Conservation (phyloP, 75 land plant genomes). For the Picea sitchensis region DNA sequence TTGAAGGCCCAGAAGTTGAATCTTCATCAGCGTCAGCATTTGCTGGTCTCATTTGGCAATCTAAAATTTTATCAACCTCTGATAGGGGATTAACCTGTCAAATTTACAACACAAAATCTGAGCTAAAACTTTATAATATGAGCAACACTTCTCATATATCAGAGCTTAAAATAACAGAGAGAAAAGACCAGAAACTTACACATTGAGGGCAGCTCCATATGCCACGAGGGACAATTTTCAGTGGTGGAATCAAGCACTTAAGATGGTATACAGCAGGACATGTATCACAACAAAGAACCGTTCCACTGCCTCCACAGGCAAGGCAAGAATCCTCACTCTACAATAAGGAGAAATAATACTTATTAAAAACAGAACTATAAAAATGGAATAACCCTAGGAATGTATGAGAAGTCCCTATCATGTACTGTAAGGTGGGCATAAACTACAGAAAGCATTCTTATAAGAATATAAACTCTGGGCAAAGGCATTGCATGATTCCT, state of each 20-base stretch:
- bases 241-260: constrained; percentile 72
- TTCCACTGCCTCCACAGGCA: constrained; percentile 61
- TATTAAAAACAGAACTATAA: not conserved
- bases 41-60: constrained; percentile 78
- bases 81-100: constrained; percentile 77
- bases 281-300: constrained; percentile 65
- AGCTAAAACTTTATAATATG: too few species aligned
- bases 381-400: not conserved
- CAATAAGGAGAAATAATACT: not conserved
- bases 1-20: constrained; percentile 28
- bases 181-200: constrained; percentile 44
- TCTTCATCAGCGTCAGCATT: constrained; percentile 40
- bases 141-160: too few species aligned
- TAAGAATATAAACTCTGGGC: too few species aligned
- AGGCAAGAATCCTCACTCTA: constrained; percentile 85
- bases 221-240: constrained; percentile 52
- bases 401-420: too few species aligned
- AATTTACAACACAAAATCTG: not conserved
- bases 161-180: not conserved
- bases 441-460: too few species aligned
- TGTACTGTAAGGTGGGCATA: too few species aligned
- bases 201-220: constrained; percentile 96
- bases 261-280: constrained; percentile 84
- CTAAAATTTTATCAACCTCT: constrained; percentile 92
- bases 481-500: too few species aligned